Evolutionary conservation across 176 grass and related monocot species (phyloP).

Genomic region (Oryza australiensis): DNA sequence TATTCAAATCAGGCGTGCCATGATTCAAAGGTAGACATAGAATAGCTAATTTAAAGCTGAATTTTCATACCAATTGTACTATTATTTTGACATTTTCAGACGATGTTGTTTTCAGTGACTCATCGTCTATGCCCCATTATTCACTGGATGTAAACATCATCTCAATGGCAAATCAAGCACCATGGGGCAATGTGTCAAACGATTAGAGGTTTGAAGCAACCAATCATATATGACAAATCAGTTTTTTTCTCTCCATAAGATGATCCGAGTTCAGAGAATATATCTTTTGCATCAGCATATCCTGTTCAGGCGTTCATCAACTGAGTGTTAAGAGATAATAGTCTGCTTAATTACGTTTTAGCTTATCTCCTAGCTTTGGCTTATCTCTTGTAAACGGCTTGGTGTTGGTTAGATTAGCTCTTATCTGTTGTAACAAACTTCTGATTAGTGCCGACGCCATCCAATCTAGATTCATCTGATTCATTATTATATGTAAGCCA

Average conservation of each 20-base stretch:
- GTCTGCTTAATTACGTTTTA: too few species aligned
- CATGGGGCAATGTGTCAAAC: slow-evolving; percentile 2
- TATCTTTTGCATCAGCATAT: slow-evolving; percentile 23
- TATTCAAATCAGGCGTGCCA: neutral
- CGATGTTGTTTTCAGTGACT: slow-evolving; percentile 35
- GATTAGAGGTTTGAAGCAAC: slow-evolving; percentile 17
- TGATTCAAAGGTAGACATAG: neutral
- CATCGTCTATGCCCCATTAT: slow-evolving; percentile 19
- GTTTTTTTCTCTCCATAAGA: neutral
- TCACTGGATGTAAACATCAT: slow-evolving; percentile 22
- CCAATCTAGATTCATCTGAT: too few species aligned
- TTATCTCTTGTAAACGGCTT: too few species aligned
- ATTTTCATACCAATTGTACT: neutral
- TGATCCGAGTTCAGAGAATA: neutral
- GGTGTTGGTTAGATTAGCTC: too few species aligned
- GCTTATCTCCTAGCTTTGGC: too few species aligned
- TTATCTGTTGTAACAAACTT: too few species aligned
- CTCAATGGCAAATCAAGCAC: neutral
- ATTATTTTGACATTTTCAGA: slow-evolving; percentile 11
- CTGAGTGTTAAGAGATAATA: too few species aligned
- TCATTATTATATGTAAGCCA: too few species aligned
- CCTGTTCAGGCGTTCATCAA: neutral
- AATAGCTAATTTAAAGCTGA: neutral
- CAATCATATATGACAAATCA: neutral
- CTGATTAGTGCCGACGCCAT: too few species aligned